Base-by-base conservation (phyloP, 805 yeast species). In the Lachancea cidri region DNA sequence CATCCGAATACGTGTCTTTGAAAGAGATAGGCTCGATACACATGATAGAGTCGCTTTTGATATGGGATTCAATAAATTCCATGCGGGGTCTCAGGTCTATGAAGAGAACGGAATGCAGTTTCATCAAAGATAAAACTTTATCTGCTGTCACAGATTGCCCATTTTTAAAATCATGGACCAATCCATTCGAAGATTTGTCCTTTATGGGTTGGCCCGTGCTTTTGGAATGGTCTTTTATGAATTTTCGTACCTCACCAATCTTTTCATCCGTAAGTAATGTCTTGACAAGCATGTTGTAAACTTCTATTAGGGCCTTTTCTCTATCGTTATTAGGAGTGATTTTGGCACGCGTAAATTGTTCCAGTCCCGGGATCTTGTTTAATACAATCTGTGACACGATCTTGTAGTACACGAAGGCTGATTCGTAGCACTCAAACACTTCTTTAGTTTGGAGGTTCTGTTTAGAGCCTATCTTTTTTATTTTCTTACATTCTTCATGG, bases 11-110 rank as follows among this genome's bases (percentile, higher is more conserved):
- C 7, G 66, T 64, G 1, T 62, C 58, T 39, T 77, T 62, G 15
- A 81, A 65, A 1, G 77, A 70, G 15, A 73, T 69, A 0, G 97
- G 96, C 39, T 86, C 95, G 15, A 89, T 72, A 55, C 89, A 85
- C 8, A 86, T 71, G 6, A 83, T 60, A 40, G 83, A 76, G 2
- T 66, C 62, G 18, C 77, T 65, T 9, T 73, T 66, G 17, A 89
- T 77, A 59, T 87, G 96, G 36, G 76, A 74, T 33, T 67, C 65
- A 35, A 77, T 74, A 55, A 73, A 88, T 29, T 77, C 80, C 15
- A 66, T 67, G 30, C 81, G 67, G 14, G 81, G 66, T 49, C 97
- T 68, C 32, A 79, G 72, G 58, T 91, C 98, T 5, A 91, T 72
- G 8, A 89, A 46, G n/a, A 89, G 66, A 0, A 83, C 47, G 27